Evolutionary conservation across 2,329 filamentous ascomycete genomes (phyloP).

Genomic region (Penicillium sclerotigenum): DNA sequence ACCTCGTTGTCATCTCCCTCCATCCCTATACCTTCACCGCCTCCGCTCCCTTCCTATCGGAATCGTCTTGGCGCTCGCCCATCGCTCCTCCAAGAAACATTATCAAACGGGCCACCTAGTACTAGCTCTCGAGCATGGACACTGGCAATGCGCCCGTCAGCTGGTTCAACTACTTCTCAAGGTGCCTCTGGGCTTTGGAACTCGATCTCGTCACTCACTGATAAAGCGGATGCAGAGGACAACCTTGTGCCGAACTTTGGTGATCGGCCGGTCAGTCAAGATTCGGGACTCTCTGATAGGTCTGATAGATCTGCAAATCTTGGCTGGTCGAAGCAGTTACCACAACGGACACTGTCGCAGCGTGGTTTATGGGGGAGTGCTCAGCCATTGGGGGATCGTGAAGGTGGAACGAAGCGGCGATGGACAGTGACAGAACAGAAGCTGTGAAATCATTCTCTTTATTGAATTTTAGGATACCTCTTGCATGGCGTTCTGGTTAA

Average conservation of each 20-base stretch:
- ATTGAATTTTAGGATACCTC: slow-evolving; percentile 18
- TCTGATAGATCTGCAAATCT: slow-evolving; percentile 6
- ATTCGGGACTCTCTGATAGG: background rate
- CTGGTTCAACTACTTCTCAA: slow-evolving; percentile 20
- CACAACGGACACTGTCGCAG: slow-evolving; percentile 32
- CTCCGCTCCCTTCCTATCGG: slow-evolving; percentile 31
- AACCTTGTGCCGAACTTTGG: slow-evolving; percentile 40
- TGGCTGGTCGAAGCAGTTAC: slow-evolving; percentile 22
- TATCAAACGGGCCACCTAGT: slow-evolving; percentile 24
- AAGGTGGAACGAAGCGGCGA: slow-evolving; percentile 31
- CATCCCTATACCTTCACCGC: slow-evolving; percentile 18
- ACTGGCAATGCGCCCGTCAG: slow-evolving; percentile 20
- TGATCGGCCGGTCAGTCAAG: slow-evolving; percentile 22
- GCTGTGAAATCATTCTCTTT: slow-evolving; percentile 11
- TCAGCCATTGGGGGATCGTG: slow-evolving; percentile 28
- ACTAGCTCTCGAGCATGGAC: slow-evolving; percentile 24
- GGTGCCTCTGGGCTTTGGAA: slow-evolving; percentile 38
- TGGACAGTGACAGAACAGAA: slow-evolving; percentile 41
- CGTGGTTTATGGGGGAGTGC: slow-evolving; percentile 40
- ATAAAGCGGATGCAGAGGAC: slow-evolving; percentile 26
- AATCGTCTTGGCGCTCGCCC: slow-evolving; percentile 31
- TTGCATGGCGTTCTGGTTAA: slow-evolving; percentile 20
- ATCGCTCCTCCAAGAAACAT: slow-evolving; percentile 26
- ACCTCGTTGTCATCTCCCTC: slow-evolving; percentile 24
- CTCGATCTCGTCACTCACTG: slow-evolving; percentile 22